Conservation (phyloP, 768 basidiomycete species). For the Steccherinum ochraceum region DNA sequence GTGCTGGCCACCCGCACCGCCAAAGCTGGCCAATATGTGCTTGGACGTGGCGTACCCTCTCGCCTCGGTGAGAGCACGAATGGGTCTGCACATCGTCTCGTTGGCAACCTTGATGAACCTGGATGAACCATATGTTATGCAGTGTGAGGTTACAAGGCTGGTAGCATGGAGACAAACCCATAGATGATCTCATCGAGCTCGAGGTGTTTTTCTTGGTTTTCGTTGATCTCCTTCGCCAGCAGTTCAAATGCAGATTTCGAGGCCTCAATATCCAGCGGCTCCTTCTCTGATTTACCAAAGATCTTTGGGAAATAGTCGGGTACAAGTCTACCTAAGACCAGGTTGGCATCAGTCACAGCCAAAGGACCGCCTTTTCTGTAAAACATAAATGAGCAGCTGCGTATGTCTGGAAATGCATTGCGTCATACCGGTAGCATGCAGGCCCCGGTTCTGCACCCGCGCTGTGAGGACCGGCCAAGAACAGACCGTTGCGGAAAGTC, state of each 20-base stretch:
- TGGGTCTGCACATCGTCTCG: slow-evolving; percentile 94
- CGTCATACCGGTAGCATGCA: slow-evolving; percentile 72
- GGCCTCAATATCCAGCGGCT: slow-evolving; percentile 74
- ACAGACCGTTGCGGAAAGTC: slow-evolving; percentile 85
- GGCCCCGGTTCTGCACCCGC: slow-evolving; percentile 94
- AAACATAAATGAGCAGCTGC: neutral
- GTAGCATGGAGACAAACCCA: slow-evolving; percentile 41
- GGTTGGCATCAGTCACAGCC: slow-evolving; percentile 90
- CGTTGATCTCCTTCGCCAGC: slow-evolving; percentile 67
- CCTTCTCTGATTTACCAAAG: slow-evolving; percentile 84
- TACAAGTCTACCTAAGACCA: slow-evolving; percentile 81
- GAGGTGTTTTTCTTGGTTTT: slow-evolving; percentile 49
- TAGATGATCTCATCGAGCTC: slow-evolving; percentile 82
- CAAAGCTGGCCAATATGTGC: slow-evolving; percentile 81
- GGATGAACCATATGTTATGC: neutral
- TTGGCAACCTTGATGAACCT: slow-evolving; percentile 96
- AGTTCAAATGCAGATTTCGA: slow-evolving; percentile 61
- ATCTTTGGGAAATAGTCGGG: slow-evolving; percentile 94
- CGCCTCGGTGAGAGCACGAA: slow-evolving; percentile 86
- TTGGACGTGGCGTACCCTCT: slow-evolving; percentile 76
- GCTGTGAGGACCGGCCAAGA: slow-evolving; percentile 86
- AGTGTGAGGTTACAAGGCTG: neutral
- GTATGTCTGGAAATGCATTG: neutral
- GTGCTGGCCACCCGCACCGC: slow-evolving; percentile 88
- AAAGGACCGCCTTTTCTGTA: slow-evolving; percentile 83